Evolutionary conservation across 192 early-diverging fungal species (phyloP).

Genomic region (Backusella luteola): DNA sequence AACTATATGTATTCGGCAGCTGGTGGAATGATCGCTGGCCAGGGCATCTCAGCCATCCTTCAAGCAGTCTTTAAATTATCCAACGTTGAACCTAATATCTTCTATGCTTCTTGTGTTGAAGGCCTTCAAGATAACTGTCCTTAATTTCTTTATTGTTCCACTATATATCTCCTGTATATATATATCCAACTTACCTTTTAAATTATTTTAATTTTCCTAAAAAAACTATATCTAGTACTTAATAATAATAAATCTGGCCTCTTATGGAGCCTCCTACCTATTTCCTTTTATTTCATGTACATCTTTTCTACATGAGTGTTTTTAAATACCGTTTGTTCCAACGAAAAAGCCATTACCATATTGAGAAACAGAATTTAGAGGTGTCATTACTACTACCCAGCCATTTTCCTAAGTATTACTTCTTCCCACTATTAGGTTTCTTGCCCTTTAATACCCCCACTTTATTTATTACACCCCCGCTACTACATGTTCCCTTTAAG

Average conservation of each 20-base stretch:
- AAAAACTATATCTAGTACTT: background rate
- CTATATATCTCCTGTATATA: background rate
- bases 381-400: too few relatives aligned
- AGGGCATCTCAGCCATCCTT: constrained; percentile 50
- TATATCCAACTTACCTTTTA: background rate
- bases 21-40: constrained; percentile 51
- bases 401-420: too few relatives aligned
- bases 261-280: too few relatives aligned
- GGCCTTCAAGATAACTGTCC: constrained; percentile 24
- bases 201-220: background rate
- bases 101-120: constrained; percentile 26
- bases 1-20: constrained; percentile 43
- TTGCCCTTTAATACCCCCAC: too few relatives aligned
- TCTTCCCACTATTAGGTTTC: too few relatives aligned
- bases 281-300: background rate
- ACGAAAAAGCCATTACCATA: too few relatives aligned
- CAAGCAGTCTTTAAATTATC: constrained; percentile 45
- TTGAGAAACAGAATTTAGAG: too few relatives aligned
- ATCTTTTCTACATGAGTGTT: background rate
- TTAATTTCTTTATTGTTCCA: constrained; percentile 7
- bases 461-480: too few relatives aligned
- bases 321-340: too few relatives aligned
- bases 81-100: constrained; percentile 28
- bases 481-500: too few relatives aligned
- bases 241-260: background rate